These are phyloP conservation scores for Calendula officinalis DNA, from an alignment of 129 eudicot genomes.

Conservation along the genomic window DNA sequence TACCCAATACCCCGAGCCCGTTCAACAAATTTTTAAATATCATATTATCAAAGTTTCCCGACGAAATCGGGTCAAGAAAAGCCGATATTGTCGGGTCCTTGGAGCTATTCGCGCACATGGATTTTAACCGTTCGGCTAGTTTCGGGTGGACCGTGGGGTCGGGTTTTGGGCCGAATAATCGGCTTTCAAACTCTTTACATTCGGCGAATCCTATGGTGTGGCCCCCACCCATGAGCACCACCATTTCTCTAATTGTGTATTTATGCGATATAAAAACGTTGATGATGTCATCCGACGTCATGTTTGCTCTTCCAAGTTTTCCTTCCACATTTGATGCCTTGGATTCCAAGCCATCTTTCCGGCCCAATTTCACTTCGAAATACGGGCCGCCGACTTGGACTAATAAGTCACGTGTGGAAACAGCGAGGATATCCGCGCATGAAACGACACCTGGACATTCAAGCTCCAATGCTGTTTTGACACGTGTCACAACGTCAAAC, in stretches of 20 bases:
- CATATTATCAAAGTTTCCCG: constrained; percentile 65
- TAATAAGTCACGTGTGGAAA: constrained; percentile 46
- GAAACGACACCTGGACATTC: constrained; percentile 64
- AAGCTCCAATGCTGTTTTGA: constrained; percentile 57
- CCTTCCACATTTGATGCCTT: constrained; percentile 38
- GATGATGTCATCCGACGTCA: constrained; percentile 38
- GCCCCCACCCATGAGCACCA: constrained; percentile 56
- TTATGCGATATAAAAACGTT: constrained; percentile 33
- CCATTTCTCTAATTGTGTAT: constrained; percentile 50
- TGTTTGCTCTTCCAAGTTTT: constrained; percentile 38
- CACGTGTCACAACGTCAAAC: constrained; percentile 49
- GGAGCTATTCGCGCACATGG: constrained; percentile 49
- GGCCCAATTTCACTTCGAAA: constrained; percentile 44
- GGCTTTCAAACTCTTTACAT: constrained; percentile 52
- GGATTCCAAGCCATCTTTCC: constrained; percentile 55
- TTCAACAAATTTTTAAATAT: constrained; percentile 44
- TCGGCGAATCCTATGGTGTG: constrained; percentile 68
- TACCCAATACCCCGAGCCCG: constrained; percentile 56
- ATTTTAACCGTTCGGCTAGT: constrained; percentile 37
- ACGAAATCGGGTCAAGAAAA: constrained; percentile 54
- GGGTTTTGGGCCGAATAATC: constrained; percentile 38
- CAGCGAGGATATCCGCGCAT: constrained; percentile 56
- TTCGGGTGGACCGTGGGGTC: constrained; percentile 56
- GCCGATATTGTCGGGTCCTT: constrained; percentile 46
- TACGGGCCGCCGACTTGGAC: constrained; percentile 56